A percentile compares a stretch with the other conserved stretches of the same genome.
Conservation (phyloP, 768 basidiomycete species). For the Russula earlei region DNA sequence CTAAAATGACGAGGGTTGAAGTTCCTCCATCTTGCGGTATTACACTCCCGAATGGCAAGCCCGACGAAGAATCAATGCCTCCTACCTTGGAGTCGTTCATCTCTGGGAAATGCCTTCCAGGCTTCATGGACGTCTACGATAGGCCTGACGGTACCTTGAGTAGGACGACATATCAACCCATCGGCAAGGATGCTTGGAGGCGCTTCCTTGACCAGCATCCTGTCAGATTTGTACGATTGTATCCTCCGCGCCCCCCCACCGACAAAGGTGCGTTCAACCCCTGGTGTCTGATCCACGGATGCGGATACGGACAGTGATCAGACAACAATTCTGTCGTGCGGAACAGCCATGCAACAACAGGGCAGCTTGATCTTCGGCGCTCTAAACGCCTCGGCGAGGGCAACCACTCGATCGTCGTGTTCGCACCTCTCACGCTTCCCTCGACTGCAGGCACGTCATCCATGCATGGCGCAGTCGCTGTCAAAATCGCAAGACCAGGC, state of each 20-base stretch:
- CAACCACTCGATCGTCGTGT: conserved; percentile 44
- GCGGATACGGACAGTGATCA: neutral
- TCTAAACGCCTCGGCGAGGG: conserved; percentile 33
- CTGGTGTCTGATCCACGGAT: neutral
- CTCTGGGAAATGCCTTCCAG: conserved; percentile 3
- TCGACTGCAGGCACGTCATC: conserved; percentile 18
- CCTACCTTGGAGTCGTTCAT: neutral
- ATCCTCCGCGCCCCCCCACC: neutral
- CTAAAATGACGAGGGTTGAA: neutral
- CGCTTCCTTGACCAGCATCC: neutral
- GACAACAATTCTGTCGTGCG: no score
- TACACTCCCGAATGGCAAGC: neutral
- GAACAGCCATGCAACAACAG: neutral
- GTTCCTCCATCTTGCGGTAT: neutral
- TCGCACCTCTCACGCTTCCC: conserved; percentile 45
- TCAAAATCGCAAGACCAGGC: conserved; percentile 20
- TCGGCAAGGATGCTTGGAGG: no score
- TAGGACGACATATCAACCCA: rapidly evolving
- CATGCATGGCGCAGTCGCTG: conserved; percentile 20
- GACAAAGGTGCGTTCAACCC: neutral
- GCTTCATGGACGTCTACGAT: neutral
- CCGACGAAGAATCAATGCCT: neutral
- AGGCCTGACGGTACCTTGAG: no score
- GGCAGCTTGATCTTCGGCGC: conserved; percentile 36
- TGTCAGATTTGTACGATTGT: neutral